phyloP scores from a whole-genome alignment of 805 yeast genomes.

The Saccharomyces paradoxus region DNA sequence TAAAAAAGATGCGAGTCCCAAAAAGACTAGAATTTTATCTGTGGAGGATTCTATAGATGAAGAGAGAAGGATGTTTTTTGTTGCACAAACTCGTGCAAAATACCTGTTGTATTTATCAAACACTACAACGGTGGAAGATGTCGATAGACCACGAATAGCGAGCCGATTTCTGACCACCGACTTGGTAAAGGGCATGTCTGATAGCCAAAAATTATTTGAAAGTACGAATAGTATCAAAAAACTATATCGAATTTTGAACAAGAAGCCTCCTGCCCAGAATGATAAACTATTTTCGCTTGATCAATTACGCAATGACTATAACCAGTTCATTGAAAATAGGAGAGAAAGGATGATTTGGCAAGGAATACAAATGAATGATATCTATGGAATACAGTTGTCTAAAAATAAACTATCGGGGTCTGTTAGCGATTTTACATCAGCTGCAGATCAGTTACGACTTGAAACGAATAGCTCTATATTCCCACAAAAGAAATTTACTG shows the following conservation, averaged over 20 bases:
- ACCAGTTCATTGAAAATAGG: slow-evolving; percentile 19
- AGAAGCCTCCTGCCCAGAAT: slow-evolving; percentile 2
- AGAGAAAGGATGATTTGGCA: slow-evolving; percentile 28
- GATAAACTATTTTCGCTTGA: slow-evolving; percentile 16
- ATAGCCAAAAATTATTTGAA: slow-evolving; percentile 22
- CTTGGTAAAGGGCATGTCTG: slow-evolving; percentile 21
- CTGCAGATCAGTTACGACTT: slow-evolving; percentile 20
- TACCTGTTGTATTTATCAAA: slow-evolving; percentile 39
- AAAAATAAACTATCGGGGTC: slow-evolving; percentile 10
- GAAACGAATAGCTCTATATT: slow-evolving; percentile 3
- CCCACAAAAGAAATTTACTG: slow-evolving; percentile 11
- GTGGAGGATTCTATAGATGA: slow-evolving; percentile 43
- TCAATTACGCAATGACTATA: slow-evolving; percentile 23
- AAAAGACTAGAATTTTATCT: slow-evolving; percentile 6
- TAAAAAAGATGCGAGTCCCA: background rate
- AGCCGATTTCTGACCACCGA: slow-evolving; percentile 27
- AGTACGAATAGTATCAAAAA: slow-evolving; percentile 13
- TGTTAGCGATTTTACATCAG: slow-evolving; percentile 22
- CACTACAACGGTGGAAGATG: slow-evolving; percentile 14
- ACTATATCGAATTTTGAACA: slow-evolving; percentile 16
- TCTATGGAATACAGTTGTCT: slow-evolving; percentile 13
- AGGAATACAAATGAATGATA: slow-evolving; percentile 15
- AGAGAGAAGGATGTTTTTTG: slow-evolving; percentile 79
- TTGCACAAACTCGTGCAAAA: slow-evolving; percentile 81
- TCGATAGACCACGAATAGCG: slow-evolving; percentile 13